Percentiles rank a stretch among this genome's conserved stretches.
Conservation (phyloP, 768 basidiomycete species). For the Floccularia luteovirens region DNA sequence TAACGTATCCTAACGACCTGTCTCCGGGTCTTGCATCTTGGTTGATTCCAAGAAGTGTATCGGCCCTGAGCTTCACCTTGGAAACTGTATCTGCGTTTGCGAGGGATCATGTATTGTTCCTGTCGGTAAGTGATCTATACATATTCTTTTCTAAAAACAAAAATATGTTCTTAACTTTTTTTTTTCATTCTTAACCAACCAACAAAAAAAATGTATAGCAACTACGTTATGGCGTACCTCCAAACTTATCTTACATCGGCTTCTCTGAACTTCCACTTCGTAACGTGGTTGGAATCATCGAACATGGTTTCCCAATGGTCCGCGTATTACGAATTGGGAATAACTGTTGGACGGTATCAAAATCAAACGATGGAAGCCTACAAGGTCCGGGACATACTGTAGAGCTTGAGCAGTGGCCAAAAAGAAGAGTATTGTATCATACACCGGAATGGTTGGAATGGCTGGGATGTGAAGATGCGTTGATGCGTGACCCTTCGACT, state of each 20-base stretch:
- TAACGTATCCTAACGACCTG: conserved; percentile 59
- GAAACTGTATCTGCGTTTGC: conserved; percentile 24
- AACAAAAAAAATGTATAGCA: conserved; percentile 30
- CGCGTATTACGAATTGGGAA: conserved; percentile 46
- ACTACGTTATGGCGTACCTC: conserved; percentile 51
- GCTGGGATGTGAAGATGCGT: conserved; percentile 53
- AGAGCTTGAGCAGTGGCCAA: conserved; percentile 52
- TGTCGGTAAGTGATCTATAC: conserved; percentile 36
- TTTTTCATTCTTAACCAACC: conserved; percentile 1
- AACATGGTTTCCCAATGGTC: conserved; percentile 57
- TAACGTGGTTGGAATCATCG: conserved; percentile 35
- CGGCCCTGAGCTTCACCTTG: conserved; percentile 38
- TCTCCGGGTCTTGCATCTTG: conserved; percentile 58
- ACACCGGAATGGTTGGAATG: conserved; percentile 59
- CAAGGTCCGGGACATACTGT: conserved; percentile 18
- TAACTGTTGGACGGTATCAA: conserved; percentile 45
- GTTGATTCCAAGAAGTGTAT: conserved; percentile 52
- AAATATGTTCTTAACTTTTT: conserved; percentile 3
- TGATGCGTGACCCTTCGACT: conserved; percentile 16
- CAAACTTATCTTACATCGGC: conserved; percentile 43
- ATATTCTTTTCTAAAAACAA: no score
- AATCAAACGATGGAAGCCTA: conserved; percentile 10
- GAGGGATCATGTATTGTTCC: conserved; percentile 34
- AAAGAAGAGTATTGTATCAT: conserved; percentile 41
- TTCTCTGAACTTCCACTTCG: conserved; percentile 41